A percentile compares a stretch with the other conserved stretches of the same genome.
These are phyloP conservation scores for Schwanniomyces polymorphus DNA, from an alignment of 805 yeast genomes.

Conservation along the genomic window DNA sequence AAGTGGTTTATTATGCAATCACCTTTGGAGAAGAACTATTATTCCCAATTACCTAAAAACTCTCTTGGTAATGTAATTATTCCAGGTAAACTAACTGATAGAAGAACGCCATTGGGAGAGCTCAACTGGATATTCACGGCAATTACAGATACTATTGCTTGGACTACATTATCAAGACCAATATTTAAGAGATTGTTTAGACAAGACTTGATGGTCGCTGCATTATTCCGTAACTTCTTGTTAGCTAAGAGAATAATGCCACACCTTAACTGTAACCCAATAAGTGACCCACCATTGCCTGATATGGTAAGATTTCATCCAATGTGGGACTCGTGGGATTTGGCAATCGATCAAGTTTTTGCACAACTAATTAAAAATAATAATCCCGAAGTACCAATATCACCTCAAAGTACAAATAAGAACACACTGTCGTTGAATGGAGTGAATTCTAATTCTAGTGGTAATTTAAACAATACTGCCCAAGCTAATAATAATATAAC, in stretches of 20 bases:
- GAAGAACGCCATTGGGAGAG: slow-evolving; percentile 95
- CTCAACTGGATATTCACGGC: slow-evolving; percentile 98
- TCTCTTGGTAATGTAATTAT: slow-evolving; percentile 62
- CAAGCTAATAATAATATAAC: slow-evolving; percentile 20
- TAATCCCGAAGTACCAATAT: slow-evolving; percentile 19
- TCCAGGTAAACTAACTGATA: slow-evolving; percentile 89
- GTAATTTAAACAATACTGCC: neutral
- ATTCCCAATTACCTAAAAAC: slow-evolving; percentile 45
- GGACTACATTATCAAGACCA: slow-evolving; percentile 88
- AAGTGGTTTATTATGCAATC: slow-evolving; percentile 89
- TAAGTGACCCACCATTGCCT: slow-evolving; percentile 91
- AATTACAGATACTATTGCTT: slow-evolving; percentile 95
- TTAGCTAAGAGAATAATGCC: slow-evolving; percentile 95
- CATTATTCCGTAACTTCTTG: slow-evolving; percentile 87
- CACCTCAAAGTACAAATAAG: slow-evolving; percentile 18
- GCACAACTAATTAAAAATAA: slow-evolving; percentile 59
- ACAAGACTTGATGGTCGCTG: slow-evolving; percentile 96
- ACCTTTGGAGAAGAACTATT: slow-evolving; percentile 57
- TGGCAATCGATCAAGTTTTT: slow-evolving; percentile 92
- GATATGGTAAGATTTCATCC: slow-evolving; percentile 77
- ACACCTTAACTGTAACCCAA: slow-evolving; percentile 87
- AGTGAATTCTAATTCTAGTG: neutral
- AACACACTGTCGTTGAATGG: neutral
- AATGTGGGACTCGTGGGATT: slow-evolving; percentile 98
- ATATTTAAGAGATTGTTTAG: slow-evolving; percentile 87